phyloP scores from a whole-genome alignment of 1,284 basidiomycete species.

The Earliella scabrosa region DNA sequence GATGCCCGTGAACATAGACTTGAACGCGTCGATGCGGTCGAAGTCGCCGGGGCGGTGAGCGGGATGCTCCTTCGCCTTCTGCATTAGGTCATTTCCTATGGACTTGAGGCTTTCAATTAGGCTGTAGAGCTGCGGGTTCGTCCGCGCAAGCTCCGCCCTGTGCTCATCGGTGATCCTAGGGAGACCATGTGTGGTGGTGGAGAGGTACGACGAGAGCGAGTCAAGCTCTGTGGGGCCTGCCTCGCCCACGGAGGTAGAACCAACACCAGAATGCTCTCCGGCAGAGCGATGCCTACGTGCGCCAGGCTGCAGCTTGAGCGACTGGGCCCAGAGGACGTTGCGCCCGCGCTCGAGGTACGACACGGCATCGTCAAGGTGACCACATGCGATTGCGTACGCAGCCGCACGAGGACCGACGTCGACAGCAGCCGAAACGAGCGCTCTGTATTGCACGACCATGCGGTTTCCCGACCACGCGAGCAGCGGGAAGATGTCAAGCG shows the following conservation, averaged over 20 bases:
- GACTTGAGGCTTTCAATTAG: neutral
- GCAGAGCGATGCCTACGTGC: neutral
- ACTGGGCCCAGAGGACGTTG: slow-evolving; percentile 12
- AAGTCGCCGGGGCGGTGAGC: slow-evolving; percentile 1
- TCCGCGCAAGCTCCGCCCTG: neutral
- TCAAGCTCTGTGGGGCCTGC: neutral
- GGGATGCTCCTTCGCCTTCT: neutral
- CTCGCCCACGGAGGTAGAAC: neutral
- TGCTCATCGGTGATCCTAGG: neutral
- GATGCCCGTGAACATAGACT: neutral
- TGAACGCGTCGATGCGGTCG: slow-evolving; percentile 1
- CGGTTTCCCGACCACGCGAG: slow-evolving; percentile 10
- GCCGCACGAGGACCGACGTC: slow-evolving; percentile 13
- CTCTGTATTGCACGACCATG: slow-evolving; percentile 9
- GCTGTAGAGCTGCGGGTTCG: neutral
- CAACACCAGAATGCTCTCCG: neutral
- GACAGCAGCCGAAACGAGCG: neutral
- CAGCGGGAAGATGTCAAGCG: slow-evolving; percentile 5
- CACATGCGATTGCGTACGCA: slow-evolving; percentile 9
- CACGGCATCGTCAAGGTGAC: slow-evolving; percentile 5
- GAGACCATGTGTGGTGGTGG: neutral
- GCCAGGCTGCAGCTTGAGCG: slow-evolving; percentile 1
- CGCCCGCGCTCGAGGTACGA: slow-evolving; percentile 8
- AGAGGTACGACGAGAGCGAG: neutral
- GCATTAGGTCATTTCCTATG: neutral